A percentile compares a stretch with the other conserved stretches of the same genome.
These are phyloP conservation scores for Toxoplasma gondii DNA, from an alignment of 169 alveolate species.

Conservation along the genomic window DNA sequence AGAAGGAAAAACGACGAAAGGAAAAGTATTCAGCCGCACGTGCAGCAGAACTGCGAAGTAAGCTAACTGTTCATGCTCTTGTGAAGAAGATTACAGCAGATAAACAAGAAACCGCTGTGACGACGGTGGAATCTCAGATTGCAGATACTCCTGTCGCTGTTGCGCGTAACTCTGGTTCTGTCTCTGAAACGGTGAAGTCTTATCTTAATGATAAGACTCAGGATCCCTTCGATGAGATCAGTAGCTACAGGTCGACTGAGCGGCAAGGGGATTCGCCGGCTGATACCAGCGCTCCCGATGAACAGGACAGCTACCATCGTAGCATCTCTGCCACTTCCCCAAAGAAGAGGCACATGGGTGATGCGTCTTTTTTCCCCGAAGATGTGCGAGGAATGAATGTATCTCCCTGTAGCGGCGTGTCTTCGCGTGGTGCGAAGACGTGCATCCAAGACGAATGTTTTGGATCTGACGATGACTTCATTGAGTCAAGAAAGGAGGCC, in stretches of 20 bases:
- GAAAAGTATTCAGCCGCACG: not conserved
- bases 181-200: no score
- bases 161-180: no score
- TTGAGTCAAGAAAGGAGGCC: not conserved
- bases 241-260: no score
- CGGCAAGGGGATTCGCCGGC: no score
- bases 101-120: not conserved
- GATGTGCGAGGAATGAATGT: not conserved
- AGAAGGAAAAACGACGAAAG: not conserved
- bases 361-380: not conserved
- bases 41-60: not conserved
- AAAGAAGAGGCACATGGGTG: no score
- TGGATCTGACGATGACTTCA: not conserved
- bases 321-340: no score
- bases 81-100: slow-evolving; percentile 5
- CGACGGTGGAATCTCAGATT: not conserved
- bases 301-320: no score
- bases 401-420: not conserved
- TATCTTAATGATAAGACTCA: no score
- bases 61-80: slow-evolving; percentile 5
- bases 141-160: not conserved
- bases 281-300: no score
- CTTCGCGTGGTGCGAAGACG: not conserved
- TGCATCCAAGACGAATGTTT: not conserved
- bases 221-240: no score